Percentiles rank a stretch among this genome's conserved stretches.
Conservation (phyloP, 2,329 filamentous ascomycete genomes). For the Periconia sp. region DNA sequence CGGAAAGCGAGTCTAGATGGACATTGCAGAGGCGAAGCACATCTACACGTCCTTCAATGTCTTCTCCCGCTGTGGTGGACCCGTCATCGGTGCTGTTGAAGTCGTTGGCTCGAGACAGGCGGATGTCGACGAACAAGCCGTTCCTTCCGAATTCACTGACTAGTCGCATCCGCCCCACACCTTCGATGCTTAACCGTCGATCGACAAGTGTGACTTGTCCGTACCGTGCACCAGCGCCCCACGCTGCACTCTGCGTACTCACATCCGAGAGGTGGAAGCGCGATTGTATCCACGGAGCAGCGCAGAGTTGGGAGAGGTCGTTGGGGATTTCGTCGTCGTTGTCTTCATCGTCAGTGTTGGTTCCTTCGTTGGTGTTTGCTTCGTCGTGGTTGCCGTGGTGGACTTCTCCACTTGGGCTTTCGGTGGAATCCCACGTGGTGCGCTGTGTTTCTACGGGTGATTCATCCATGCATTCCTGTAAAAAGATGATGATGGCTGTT, state of each 20-base stretch:
- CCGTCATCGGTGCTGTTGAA: no score
- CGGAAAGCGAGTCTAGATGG: conserved; percentile 56
- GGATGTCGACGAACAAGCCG: conserved; percentile 55
- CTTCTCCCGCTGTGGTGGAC: background rate
- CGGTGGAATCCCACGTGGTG: no score
- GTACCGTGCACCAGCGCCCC: conserved; percentile 45
- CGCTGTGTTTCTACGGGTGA: background rate
- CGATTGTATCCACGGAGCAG: no score
- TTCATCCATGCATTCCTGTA: conserved; percentile 54
- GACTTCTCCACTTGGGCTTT: conserved; percentile 30
- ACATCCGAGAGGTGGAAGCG: conserved; percentile 46
- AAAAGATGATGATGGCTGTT: conserved; percentile 47
- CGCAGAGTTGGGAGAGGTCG: no score
- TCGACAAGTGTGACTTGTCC: conserved; percentile 57
- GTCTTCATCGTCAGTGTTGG: background rate
- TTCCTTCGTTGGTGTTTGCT: no score
- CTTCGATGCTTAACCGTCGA: conserved; percentile 44
- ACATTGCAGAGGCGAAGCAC: conserved; percentile 55
- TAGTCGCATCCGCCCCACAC: conserved; percentile 53
- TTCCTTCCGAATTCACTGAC: conserved; percentile 55
- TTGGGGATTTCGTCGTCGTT: no score
- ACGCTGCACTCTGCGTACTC: conserved; percentile 40
- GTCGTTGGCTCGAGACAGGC: background rate
- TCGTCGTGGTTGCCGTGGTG: no score
- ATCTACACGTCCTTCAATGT: conserved; percentile 8